These are phyloP conservation scores for Exophiala viscosa DNA, from an alignment of 2,329 filamentous ascomycete genomes.

Conservation along the genomic window DNA sequence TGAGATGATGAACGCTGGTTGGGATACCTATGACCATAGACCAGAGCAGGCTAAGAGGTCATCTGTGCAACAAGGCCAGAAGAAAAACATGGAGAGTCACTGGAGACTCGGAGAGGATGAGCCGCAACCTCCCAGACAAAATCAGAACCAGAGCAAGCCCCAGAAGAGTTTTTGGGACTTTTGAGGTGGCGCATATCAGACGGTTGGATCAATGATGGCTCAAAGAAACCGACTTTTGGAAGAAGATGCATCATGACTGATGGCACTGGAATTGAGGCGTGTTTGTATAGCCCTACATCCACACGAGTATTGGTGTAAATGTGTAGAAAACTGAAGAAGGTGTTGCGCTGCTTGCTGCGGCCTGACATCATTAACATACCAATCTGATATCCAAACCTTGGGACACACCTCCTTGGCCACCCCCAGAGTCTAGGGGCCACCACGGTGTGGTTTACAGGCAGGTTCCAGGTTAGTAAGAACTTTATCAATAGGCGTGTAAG, in stretches of 20 bases:
- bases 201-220: too few relatives aligned
- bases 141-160: constrained; percentile 6
- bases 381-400: too few relatives aligned
- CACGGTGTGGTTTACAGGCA: too few relatives aligned
- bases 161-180: constrained; percentile 29
- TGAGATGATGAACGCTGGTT: constrained; percentile 66
- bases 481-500: too few relatives aligned
- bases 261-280: not conserved
- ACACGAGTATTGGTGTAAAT: not conserved
- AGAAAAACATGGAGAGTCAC: constrained; percentile 32
- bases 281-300: too few relatives aligned
- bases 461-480: too few relatives aligned
- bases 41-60: constrained; percentile 33
- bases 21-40: constrained; percentile 42
- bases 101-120: constrained; percentile 23
- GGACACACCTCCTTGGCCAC: too few relatives aligned
- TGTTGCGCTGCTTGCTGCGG: not conserved
- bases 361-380: constrained; percentile 5
- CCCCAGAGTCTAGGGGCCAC: too few relatives aligned
- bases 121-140: not conserved
- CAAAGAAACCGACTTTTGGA: not conserved
- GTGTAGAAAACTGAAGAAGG: not conserved
- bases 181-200: constrained; percentile 6
- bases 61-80: constrained; percentile 7
- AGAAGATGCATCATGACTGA: not conserved